Evolutionary conservation across 306 rosid species (phyloP), one percentile per base, ranked within the genome.

Genomic region (Cicer cuneatum): DNA sequence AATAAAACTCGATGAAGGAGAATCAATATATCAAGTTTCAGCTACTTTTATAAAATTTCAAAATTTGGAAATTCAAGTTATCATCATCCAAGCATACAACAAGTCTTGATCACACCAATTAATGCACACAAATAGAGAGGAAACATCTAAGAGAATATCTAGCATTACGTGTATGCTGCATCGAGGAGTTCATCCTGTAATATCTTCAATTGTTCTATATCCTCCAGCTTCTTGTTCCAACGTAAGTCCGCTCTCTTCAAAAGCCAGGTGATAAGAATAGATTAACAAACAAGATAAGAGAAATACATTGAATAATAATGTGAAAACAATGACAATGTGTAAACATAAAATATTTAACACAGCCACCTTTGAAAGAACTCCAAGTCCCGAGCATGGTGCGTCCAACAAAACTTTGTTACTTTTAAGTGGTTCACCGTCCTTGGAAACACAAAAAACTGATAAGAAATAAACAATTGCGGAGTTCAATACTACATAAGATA

Each of bases 281-380:
- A 60, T 73, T 46, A 71, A 47, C 49, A 47, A 76, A 65, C 13
- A 58, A 63, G 65, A 9, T 37, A 70, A 66, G 43, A 24, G 19
- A 38, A 69, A 73, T 29, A 51, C 62, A 64, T 49, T 51, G 35
- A 76, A 71, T 72, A 65, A 14, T 57, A 38, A 3, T 24, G 60
- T 5, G 41, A 40, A 68, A 46, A 54, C 13, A 35, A 53, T 19
- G 48, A 54, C 24, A 45, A 53, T 16, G 51, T 45, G 24, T 35
- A 74, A 75, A 37, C 2, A 47, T 51, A 47, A n/a, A 51, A 8
- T 56, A 73, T 59, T 73, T 52, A 54, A 61, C 51, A 56, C 18
- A 82, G 62, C 72, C 68, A 86, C 97, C 96, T 92, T 92, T 56
- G 97, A 90, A 78, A 92, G 98, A 85, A 92, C 98, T 43, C 98